Evolutionary conservation across 805 yeast species (phyloP), one percentile per base, ranked within the genome.

Genomic region (Clavispora asparagi): DNA sequence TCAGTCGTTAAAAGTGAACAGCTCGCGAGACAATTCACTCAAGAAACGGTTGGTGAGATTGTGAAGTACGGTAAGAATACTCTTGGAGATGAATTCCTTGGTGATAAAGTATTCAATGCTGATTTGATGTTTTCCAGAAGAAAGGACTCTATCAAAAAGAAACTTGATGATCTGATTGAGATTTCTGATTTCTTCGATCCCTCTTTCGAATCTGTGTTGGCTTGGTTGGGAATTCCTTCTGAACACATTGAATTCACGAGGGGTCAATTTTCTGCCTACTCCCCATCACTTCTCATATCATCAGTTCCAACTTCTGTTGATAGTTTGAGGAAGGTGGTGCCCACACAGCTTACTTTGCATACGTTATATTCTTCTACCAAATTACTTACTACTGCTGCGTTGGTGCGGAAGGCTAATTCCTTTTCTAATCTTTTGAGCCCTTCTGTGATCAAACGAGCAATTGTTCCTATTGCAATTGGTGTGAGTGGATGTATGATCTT

Each of bases 91-190:
- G 77, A 78, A 43, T 77, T 76, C 51, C 69, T 81, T 42, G 69
- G 78, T 26, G 84, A 82, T 43, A 78, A 82, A 43, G 74, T 74
- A 8, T 88, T 88, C 62, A 77, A 84, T 47, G 76, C 85, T 9
- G 82, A 81, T 27, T 76, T 85, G 35, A 94, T 94, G 98, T 92
- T 90, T 58, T 79, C 89, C 2, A 81, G 89, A 54, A 75, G 76
- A 47, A 78, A 75, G 35, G 96, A 94, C 57, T 63, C 75, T 5
- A 64, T 82, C 30, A 72, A 78, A 31, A 78, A 83, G 51, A 73
- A 77, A 35, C 70, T 91, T 26, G 73, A 78, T 41, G 79, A 79
- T 25, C 75, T 78, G 17, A 73, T 92, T 23, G 79, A 84, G 11
- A 36, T 87, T 6, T 44, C 72, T n/a, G 97, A 94, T 65, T 82